Percentiles rank a stretch among this genome's conserved stretches.
Conservation (phyloP, 345 rosid genomes). For the Populus davidiana region DNA sequence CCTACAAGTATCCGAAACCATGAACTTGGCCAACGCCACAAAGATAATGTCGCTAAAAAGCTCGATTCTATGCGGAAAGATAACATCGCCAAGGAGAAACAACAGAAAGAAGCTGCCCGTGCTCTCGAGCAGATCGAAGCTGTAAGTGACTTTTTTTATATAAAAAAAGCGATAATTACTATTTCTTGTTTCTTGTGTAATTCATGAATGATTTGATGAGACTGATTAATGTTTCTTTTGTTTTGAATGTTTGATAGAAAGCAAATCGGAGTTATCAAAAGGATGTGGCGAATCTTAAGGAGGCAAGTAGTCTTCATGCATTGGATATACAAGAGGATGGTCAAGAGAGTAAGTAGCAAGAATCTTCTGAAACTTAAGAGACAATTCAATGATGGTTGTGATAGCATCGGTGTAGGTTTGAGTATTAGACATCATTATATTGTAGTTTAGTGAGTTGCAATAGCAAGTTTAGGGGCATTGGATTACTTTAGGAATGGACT, state of each 20-base stretch:
- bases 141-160: conserved; percentile 36
- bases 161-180: not conserved
- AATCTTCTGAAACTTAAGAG: not conserved
- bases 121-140: conserved; percentile 88
- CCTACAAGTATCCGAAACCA: conserved; percentile 87
- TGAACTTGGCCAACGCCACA: conserved; percentile 85
- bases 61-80: conserved; percentile 75
- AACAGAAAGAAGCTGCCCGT: conserved; percentile 62
- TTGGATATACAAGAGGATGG: conserved; percentile 46
- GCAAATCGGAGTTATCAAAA: conserved; percentile 93
- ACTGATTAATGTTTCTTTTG: not conserved
- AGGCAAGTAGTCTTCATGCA: conserved; percentile 47
- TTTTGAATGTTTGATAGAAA: conserved; percentile 44
- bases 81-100: conserved; percentile 76
- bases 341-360: conserved; percentile 48
- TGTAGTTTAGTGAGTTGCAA: not conserved
- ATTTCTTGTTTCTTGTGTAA: not conserved
- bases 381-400: too few relatives aligned
- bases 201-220: not conserved
- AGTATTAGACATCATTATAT: not conserved
- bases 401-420: too few relatives aligned
- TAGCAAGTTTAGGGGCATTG: not conserved
- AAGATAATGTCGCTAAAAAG: conserved; percentile 65
- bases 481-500: not conserved
- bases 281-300: conserved; percentile 60